Conservation (phyloP, 176 grass and related monocot species). For the Miscanthus lutarioriparius region DNA sequence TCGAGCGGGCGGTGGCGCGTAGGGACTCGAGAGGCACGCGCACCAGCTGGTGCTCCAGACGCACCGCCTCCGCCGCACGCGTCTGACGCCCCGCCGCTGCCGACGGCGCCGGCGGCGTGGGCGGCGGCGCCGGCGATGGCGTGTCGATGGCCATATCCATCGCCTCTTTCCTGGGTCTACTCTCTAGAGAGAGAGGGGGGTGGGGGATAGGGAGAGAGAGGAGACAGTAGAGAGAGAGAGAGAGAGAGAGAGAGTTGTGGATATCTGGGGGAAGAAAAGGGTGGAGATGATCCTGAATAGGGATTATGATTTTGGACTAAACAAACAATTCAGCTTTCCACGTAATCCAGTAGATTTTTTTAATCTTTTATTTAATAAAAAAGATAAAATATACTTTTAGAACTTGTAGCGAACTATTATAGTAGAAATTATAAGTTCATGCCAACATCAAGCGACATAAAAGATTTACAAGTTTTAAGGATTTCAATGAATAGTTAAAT, state of each 20-base stretch:
- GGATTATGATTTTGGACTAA: background rate
- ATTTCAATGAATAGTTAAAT: background rate
- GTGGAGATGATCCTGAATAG: background rate
- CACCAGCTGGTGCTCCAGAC: conserved; percentile 85
- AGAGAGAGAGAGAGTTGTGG: background rate
- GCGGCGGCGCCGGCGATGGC: conserved; percentile 42
- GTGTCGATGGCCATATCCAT: conserved; percentile 97
- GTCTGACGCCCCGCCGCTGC: conserved; percentile 42
- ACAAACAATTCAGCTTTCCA: background rate
- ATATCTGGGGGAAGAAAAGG: background rate
- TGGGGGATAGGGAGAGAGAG: too few relatives aligned
- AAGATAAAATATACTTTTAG: background rate
- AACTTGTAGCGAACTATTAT: background rate
- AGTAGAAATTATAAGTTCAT: background rate
- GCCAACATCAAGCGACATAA: background rate
- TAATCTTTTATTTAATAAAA: background rate
- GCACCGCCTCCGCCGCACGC: conserved; percentile 66
- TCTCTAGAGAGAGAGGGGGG: background rate
- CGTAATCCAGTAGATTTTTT: background rate
- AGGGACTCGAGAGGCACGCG: conserved; percentile 87
- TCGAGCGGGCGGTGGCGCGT: conserved; percentile 64
- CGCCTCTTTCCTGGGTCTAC: conserved; percentile 21
- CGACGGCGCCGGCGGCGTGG: conserved; percentile 12
- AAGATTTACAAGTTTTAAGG: background rate
- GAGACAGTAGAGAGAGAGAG: background rate